Conservation (phyloP, 768 basidiomycete genomes). For the Sporobolomyces phaffii region DNA sequence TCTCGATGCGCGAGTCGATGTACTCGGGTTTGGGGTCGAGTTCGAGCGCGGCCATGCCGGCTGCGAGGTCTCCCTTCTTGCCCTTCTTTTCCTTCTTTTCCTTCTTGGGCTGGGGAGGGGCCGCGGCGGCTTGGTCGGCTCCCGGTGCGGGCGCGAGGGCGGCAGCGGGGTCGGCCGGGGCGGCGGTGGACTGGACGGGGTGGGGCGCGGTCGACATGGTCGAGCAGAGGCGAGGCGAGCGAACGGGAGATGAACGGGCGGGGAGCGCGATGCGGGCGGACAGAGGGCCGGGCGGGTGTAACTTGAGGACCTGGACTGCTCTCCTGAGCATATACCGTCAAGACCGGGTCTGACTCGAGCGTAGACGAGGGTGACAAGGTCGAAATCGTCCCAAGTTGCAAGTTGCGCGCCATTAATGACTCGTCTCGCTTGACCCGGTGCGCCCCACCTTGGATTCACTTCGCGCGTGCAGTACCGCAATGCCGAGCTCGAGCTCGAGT, state of each 20-base stretch:
- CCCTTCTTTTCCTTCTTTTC: conserved; percentile 44
- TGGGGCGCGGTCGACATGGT: conserved; percentile 43
- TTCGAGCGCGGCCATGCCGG: conserved; percentile 38
- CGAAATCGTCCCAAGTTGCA: too few species aligned
- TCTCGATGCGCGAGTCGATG: conserved; percentile 80
- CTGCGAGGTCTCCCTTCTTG: conserved; percentile 42
- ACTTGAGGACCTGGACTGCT: neutral
- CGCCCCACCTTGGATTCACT: too few species aligned
- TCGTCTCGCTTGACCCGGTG: neutral
- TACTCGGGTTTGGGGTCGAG: conserved; percentile 65
- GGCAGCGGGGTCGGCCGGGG: conserved; percentile 41
- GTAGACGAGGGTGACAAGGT: neutral
- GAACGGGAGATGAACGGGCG: neutral
- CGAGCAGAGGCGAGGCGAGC: neutral
- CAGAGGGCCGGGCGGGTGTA: neutral
- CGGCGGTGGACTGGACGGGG: conserved; percentile 44
- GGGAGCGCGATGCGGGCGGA: neutral
- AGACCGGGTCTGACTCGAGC: neutral
- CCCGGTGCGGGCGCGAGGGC: conserved; percentile 3
- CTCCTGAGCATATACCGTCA: conserved; percentile 29
- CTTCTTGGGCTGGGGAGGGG: conserved; percentile 17
- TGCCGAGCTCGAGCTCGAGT: neutral
- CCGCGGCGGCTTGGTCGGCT: neutral
- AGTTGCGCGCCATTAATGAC: neutral
- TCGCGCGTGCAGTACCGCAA: too few species aligned